phyloP scores from a whole-genome alignment of 2,329 filamentous ascomycete genomes.

The Paecilomyces sp. region DNA sequence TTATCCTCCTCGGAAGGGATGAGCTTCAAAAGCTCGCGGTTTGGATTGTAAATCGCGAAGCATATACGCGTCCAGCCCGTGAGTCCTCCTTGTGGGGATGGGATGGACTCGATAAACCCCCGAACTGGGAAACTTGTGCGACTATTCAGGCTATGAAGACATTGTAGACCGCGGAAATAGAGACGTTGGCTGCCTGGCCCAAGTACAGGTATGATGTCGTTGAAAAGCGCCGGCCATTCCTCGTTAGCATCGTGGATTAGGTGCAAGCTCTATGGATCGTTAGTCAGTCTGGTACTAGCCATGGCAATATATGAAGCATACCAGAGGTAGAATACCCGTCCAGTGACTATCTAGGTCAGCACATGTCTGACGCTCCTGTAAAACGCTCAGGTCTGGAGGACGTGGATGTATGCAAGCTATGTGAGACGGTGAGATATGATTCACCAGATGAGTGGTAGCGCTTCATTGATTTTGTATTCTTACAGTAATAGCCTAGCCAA shows the following conservation, averaged over 20 bases:
- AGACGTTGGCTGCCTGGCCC: slow-evolving; percentile 2
- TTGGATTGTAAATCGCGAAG: slow-evolving; percentile 26
- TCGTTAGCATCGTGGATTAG: slow-evolving; percentile 9
- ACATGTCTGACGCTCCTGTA: slow-evolving; percentile 27
- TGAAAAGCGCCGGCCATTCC: slow-evolving; percentile 23
- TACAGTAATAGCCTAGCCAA: slow-evolving; percentile 31
- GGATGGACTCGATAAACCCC: slow-evolving; percentile 28
- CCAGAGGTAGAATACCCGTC: slow-evolving; percentile 15
- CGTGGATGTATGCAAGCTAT: slow-evolving; percentile 31
- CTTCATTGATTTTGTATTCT: slow-evolving; percentile 4
- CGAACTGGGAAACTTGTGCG: slow-evolving; percentile 14
- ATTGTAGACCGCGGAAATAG: slow-evolving; percentile 21
- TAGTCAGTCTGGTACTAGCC: not conserved
- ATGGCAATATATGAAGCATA: slow-evolving; percentile 6
- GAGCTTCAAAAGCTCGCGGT: slow-evolving; percentile 9
- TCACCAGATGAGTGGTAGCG: not conserved
- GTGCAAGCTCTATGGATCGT: slow-evolving; percentile 13
- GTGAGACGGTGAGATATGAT: not conserved
- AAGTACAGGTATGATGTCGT: slow-evolving; percentile 13
- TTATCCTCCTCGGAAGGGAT: slow-evolving; percentile 12
- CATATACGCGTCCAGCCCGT: slow-evolving; percentile 30
- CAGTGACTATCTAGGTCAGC: slow-evolving; percentile 22
- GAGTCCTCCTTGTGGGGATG: slow-evolving; percentile 18
- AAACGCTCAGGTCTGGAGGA: slow-evolving; percentile 12
- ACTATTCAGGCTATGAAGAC: slow-evolving; percentile 4